Conservation (phyloP, 108 stramenopile species). For the Aurantiochytrium sp. region DNA sequence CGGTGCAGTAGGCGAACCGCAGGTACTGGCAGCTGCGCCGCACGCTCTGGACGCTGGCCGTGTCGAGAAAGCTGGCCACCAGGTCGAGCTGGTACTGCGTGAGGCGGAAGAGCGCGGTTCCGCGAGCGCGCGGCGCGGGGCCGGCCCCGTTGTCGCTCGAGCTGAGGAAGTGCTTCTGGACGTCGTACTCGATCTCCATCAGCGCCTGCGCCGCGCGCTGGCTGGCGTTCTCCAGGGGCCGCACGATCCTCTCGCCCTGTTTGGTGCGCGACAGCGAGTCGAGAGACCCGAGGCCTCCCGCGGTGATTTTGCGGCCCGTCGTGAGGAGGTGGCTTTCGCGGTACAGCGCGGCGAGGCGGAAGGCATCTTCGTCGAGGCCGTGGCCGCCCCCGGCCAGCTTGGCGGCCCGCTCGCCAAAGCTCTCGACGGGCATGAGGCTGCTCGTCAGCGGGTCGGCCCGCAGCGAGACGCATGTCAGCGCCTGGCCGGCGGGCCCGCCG, state of each 20-base stretch:
- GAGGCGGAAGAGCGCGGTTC: background rate
- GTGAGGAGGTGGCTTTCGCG: background rate
- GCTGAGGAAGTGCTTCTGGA: background rate
- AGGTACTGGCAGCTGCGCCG: background rate
- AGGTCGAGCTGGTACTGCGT: background rate
- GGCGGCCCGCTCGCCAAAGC: background rate
- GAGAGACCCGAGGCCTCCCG: background rate
- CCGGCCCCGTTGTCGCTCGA: too few species aligned
- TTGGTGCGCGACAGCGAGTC: background rate
- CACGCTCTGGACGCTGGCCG: background rate
- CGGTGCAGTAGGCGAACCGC: background rate
- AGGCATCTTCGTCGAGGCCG: constrained; percentile 1
- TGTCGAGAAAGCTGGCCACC: background rate
- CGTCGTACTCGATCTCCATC: background rate
- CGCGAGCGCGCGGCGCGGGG: too few species aligned
- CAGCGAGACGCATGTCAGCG: background rate
- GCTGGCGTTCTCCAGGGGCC: background rate
- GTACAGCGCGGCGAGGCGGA: background rate
- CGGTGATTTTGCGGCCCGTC: background rate
- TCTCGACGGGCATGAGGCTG: background rate
- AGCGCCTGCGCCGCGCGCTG: constrained; percentile 4
- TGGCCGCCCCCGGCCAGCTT: background rate
- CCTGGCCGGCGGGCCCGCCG: background rate
- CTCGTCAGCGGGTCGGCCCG: background rate
- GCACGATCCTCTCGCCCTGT: background rate